Evolutionary conservation across 2,329 filamentous ascomycete genomes (phyloP), one percentile per base, ranked within the genome.

Genomic region (Colletotrichum cuscutae): DNA sequence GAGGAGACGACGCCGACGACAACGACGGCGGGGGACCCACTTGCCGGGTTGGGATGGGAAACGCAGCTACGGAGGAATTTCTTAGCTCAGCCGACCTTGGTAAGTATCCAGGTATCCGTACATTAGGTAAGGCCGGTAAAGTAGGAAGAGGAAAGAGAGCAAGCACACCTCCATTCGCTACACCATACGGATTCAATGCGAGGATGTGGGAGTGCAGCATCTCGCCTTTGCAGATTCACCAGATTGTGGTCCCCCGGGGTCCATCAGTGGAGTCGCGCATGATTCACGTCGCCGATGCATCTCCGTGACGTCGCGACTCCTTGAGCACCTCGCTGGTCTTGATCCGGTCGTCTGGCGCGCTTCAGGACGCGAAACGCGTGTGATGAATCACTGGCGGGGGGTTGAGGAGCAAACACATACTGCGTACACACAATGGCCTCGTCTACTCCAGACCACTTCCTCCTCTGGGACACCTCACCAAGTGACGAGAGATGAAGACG

Each of bases 351-450:
- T 70, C 46, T 72, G 70, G 70, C 70, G 70, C 70, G 60, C 66
- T 56, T 12, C 60, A 35, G 26, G 35, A 72, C 70, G 70, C 66
- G 70, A 72, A 65, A 70, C 70, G 70, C 70, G 70, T 69, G 49
- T 26, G 42, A 54, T 65, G 60, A 56, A 70, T 61, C 66, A 26
- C 59, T 49, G 42, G 59, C 32, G 35, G 54, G n/a, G 28, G 32
- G 56, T 35, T 12, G 32, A 22, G 28, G 19, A 56, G 22, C 28
- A 49, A 56, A 28, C 60, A 53, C 22, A 35, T 35, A 35, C 32
- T 35, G 32, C 32, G 32, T 35, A 35, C 28, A 53, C n/a, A 46
- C 65, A 52, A 59, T 53, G 52, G 58, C 58, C 28, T 69, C 37
- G 37, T 42, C 65, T 53, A n/a, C 42, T 49, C 42, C 53, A 59